These are phyloP conservation scores for Flaveria robusta DNA, from an alignment of 129 eudicot genomes.

Conservation along the genomic window DNA sequence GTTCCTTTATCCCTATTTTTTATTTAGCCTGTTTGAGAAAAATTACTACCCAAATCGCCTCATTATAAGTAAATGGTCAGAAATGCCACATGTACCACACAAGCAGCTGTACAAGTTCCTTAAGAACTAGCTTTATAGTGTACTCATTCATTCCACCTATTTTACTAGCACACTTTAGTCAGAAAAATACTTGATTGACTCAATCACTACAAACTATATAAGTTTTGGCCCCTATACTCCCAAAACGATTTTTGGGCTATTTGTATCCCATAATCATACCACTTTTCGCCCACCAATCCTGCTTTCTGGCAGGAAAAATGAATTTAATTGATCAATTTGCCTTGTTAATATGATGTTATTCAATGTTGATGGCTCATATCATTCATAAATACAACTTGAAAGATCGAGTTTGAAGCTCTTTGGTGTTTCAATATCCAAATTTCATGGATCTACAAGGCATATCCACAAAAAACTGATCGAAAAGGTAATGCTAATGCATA, in stretches of 20 bases:
- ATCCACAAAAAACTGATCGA: not conserved
- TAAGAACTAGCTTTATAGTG: not conserved
- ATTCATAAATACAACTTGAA: slow-evolving; percentile 1
- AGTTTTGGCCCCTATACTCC: not conserved
- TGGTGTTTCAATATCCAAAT: not conserved
- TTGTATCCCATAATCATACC: not conserved
- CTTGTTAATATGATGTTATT: not conserved
- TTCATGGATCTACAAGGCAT: slow-evolving; percentile 10
- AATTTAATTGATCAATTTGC: not conserved
- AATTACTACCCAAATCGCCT: not conserved
- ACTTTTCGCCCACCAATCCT: not conserved
- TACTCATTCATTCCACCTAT: slow-evolving; percentile 3
- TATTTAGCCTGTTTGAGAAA: not conserved
- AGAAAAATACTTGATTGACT: not conserved
- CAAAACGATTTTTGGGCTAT: not conserved
- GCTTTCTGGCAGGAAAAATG: not conserved
- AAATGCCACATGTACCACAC: not conserved
- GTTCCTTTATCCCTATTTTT: not conserved
- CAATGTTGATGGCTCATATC: not conserved
- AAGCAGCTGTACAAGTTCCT: not conserved
- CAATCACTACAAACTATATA: not conserved
- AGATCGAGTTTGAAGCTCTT: slow-evolving; percentile 10
- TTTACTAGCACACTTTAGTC: not conserved
- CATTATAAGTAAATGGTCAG: not conserved
- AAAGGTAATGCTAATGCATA: not conserved